These are phyloP conservation scores for Lentinula guzmanii DNA, from an alignment of 768 basidiomycete species.

Conservation along the genomic window DNA sequence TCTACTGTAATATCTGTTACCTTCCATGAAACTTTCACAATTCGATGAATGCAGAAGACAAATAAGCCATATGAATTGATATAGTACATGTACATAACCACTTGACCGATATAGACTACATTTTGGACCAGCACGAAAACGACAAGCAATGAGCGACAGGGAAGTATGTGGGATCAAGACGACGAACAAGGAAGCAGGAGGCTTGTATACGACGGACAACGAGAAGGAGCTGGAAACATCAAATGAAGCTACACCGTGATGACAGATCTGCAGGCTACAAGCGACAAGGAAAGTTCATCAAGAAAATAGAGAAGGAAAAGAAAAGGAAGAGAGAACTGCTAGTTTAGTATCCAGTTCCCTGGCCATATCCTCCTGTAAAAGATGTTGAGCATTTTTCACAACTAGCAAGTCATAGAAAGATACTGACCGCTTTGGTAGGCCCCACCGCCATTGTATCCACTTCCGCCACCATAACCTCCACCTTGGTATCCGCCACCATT, in stretches of 20 bases:
- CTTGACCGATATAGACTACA: slow-evolving; percentile 1
- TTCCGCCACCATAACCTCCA: slow-evolving; percentile 18
- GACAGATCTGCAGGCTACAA: background rate
- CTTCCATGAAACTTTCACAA: no score
- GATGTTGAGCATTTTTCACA: background rate
- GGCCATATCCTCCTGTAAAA: slow-evolving; percentile 2
- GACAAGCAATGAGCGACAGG: slow-evolving; percentile 7
- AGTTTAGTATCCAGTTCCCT: slow-evolving; percentile 18
- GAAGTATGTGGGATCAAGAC: background rate
- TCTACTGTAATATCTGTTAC: no score
- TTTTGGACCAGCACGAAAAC: slow-evolving; percentile 3
- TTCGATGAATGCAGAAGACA: background rate
- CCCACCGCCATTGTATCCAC: slow-evolving; percentile 18
- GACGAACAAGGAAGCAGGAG: slow-evolving; percentile 4
- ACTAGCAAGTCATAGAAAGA: background rate
- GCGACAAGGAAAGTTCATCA: slow-evolving; percentile 6
- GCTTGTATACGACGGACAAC: slow-evolving; percentile 5
- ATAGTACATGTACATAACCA: slow-evolving; percentile 2
- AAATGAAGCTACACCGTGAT: slow-evolving; percentile 7
- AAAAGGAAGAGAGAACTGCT: slow-evolving; percentile 11
- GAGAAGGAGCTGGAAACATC: slow-evolving; percentile 1
- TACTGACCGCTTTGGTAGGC: slow-evolving; percentile 24
- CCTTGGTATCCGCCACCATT: slow-evolving; percentile 11
- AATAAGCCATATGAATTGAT: background rate
- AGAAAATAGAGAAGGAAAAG: background rate